These are phyloP conservation scores for Spathaspora arborariae DNA, from an alignment of 805 yeast species.

Conservation along the genomic window DNA sequence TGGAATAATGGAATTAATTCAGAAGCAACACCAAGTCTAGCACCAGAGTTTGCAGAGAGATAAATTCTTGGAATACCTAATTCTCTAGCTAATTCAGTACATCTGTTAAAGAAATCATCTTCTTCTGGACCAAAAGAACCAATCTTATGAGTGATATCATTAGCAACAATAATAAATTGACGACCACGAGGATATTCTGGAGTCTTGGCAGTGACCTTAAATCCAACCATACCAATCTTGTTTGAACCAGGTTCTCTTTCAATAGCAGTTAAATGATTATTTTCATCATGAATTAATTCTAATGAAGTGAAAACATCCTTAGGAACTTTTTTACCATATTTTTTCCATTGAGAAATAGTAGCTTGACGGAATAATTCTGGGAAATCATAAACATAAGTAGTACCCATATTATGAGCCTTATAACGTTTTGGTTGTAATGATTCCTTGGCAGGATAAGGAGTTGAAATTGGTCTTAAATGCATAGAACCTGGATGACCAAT, in stretches of 20 bases:
- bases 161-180: conserved; percentile 87
- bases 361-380: conserved; percentile 98
- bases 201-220: conserved; percentile 84
- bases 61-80: conserved; percentile 94
- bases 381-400: conserved; percentile 97
- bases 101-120: conserved; percentile 86
- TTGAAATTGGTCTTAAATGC: conserved; percentile 94
- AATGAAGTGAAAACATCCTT: conserved; percentile 73
- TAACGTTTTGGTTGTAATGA: conserved; percentile 98
- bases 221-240: conserved; percentile 96
- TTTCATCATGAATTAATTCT: conserved; percentile 83
- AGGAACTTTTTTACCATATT: conserved; percentile 57
- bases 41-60: conserved; percentile 98
- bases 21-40: conserved; percentile 97
- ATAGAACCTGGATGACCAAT: conserved; percentile 93
- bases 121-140: conserved; percentile 99
- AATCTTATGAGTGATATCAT: conserved; percentile 95
- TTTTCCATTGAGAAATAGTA: conserved; percentile 79
- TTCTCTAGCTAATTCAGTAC: conserved; percentile 86
- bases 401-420: conserved; percentile 97
- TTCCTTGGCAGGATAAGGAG: conserved; percentile 97
- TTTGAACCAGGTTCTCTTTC: conserved; percentile 96
- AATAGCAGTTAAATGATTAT: conserved; percentile 74
- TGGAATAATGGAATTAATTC: conserved; percentile 85
- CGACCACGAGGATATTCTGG: conserved; percentile 98